A percentile compares a stretch with the other conserved stretches of the same genome.
These are phyloP conservation scores for Globisporangium splendens DNA, from an alignment of 352 stramenopile genomes.

Conservation along the genomic window DNA sequence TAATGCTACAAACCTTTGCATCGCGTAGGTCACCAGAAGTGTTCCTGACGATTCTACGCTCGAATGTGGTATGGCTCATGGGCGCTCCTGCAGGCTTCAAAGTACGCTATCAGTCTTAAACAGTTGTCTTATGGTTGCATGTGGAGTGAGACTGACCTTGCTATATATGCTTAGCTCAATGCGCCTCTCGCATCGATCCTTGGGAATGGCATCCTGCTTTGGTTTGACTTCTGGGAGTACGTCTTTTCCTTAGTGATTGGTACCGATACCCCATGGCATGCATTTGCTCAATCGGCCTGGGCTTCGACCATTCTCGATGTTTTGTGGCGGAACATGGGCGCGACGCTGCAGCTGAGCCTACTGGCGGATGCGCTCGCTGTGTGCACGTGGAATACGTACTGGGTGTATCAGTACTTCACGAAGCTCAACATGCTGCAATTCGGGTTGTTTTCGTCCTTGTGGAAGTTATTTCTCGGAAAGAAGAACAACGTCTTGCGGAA, in stretches of 20 bases:
- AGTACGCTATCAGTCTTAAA: conserved; percentile 10
- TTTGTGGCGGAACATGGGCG: conserved; percentile 31
- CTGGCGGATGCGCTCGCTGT: conserved; percentile 72
- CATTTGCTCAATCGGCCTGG: not conserved
- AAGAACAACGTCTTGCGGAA: conserved; percentile 93
- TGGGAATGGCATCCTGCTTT: conserved; percentile 77
- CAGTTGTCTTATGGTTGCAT: too few relatives aligned
- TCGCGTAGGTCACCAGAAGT: conserved; percentile 25
- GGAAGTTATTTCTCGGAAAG: conserved; percentile 92
- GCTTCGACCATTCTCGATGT: not conserved
- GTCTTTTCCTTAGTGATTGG: conserved; percentile 27
- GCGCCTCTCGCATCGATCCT: conserved; percentile 84
- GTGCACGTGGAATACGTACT: conserved; percentile 82
- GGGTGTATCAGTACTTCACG: conserved; percentile 85
- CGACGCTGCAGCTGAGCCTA: conserved; percentile 71
- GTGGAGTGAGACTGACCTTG: not conserved
- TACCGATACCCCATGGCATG: conserved; percentile 4
- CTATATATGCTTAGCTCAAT: conserved; percentile 58
- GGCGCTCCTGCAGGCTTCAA: conserved; percentile 76
- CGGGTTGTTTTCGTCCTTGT: conserved; percentile 79
- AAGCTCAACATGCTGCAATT: conserved; percentile 84
- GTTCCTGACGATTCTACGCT: conserved; percentile 43
- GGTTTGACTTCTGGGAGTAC: conserved; percentile 75
- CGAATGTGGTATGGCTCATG: conserved; percentile 75
- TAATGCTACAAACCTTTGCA: conserved; percentile 8